Conservation (phyloP, 2,329 filamentous ascomycete genomes). For the Raffaelea deltoideospora region DNA sequence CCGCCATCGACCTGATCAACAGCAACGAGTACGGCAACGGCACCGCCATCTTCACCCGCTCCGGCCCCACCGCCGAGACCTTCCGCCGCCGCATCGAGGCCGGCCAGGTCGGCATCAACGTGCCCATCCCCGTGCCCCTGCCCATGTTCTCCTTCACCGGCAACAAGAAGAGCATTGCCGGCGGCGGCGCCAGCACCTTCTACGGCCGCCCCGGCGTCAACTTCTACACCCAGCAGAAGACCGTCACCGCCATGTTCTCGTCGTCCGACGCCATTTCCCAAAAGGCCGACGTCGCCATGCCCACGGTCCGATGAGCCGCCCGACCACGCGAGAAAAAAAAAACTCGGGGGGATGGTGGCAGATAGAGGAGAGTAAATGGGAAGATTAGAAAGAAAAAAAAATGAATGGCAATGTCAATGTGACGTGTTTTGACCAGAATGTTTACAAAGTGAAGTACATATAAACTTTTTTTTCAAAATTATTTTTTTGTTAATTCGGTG, state of each 20-base stretch:
- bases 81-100: slow-evolving; percentile 75
- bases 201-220: slow-evolving; percentile 85
- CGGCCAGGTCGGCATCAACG: slow-evolving; percentile 79
- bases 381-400: neutral
- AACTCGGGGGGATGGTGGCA: neutral
- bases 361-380: neutral
- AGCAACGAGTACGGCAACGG: slow-evolving; percentile 78
- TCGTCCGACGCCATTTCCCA: slow-evolving; percentile 70
- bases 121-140: slow-evolving; percentile 58
- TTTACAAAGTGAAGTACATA: too few relatives aligned
- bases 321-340: neutral
- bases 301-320: slow-evolving; percentile 23
- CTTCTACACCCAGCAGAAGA: slow-evolving; percentile 97
- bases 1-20: slow-evolving; percentile 71
- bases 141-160: slow-evolving; percentile 60
- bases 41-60: slow-evolving; percentile 69
- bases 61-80: slow-evolving; percentile 58
- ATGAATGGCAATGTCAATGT: too few relatives aligned
- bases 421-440: too few relatives aligned
- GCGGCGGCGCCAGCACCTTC: slow-evolving; percentile 83
- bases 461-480: too few relatives aligned
- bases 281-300: slow-evolving; percentile 84
- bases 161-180: slow-evolving; percentile 82
- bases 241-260: slow-evolving; percentile 84
- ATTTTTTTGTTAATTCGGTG: too few relatives aligned